phyloP scores from a whole-genome alignment of 805 yeast species.

The Aciculoconidium aculeatum region DNA sequence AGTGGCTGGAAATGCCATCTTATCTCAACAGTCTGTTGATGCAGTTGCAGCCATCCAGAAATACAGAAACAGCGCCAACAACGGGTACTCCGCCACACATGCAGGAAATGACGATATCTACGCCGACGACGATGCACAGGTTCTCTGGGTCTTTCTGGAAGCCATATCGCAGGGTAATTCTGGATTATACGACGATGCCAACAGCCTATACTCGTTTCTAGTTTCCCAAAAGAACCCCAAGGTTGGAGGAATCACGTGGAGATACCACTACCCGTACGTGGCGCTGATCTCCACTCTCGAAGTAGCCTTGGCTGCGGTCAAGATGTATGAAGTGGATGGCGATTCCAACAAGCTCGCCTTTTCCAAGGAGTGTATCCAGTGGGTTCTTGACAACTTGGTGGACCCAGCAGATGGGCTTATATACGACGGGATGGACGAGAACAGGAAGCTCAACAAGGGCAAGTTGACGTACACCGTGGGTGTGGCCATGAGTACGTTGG shows the following conservation, averaged over 20 bases:
- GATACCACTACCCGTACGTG: slow-evolving; percentile 14
- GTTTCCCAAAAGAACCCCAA: slow-evolving; percentile 15
- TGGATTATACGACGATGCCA: slow-evolving; percentile 13
- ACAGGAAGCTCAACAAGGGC: slow-evolving; percentile 17
- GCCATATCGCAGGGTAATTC: slow-evolving; percentile 15
- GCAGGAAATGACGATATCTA: slow-evolving; percentile 19
- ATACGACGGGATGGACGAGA: slow-evolving; percentile 17
- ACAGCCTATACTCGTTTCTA: slow-evolving; percentile 12
- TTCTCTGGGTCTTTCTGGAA: slow-evolving; percentile 21
- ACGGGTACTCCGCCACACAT: slow-evolving; percentile 20
- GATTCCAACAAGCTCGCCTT: slow-evolving; percentile 9
- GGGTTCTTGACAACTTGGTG: slow-evolving; percentile 12
- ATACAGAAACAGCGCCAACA: slow-evolving; percentile 15
- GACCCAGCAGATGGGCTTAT: slow-evolving; percentile 18
- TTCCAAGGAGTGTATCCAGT: slow-evolving; percentile 14
- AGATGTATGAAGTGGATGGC: slow-evolving; percentile 13
- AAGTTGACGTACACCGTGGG: slow-evolving; percentile 24
- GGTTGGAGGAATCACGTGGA: slow-evolving; percentile 25
- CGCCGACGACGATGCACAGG: slow-evolving; percentile 25
- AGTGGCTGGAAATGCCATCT: slow-evolving; percentile 21
- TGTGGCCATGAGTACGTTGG: slow-evolving; percentile 17
- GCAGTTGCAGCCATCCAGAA: slow-evolving; percentile 11
- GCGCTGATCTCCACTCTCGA: slow-evolving; percentile 27
- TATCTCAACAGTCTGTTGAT: slow-evolving; percentile 22
- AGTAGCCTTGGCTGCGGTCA: slow-evolving; percentile 22